Evolutionary conservation across 2,329 filamentous ascomycete species (phyloP).

Genomic region (Huntiella savannae): DNA sequence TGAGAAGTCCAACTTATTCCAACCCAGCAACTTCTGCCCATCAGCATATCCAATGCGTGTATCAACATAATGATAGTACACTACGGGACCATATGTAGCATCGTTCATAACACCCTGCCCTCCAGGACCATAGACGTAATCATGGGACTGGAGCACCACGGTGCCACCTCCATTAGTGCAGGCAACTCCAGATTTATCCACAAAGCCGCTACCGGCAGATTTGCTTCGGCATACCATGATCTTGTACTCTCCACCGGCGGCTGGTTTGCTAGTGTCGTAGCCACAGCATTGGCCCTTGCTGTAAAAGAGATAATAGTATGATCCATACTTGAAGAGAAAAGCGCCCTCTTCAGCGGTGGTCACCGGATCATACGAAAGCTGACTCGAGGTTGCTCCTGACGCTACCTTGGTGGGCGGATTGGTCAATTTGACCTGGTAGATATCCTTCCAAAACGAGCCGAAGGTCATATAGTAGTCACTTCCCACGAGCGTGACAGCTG

Average conservation of each 20-base stretch:
- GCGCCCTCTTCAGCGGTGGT: constrained; percentile 35
- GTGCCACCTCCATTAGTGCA: constrained; percentile 44
- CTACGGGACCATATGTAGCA: constrained; percentile 20
- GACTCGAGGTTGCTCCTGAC: constrained; percentile 15
- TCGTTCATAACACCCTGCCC: constrained; percentile 30
- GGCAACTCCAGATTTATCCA: constrained; percentile 31
- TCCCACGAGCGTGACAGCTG: constrained; percentile 27
- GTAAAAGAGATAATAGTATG: constrained; percentile 47
- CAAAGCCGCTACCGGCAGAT: constrained; percentile 32
- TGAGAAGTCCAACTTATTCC: constrained; percentile 30
- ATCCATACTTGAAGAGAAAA: constrained; percentile 34
- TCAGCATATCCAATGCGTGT: constrained; percentile 17
- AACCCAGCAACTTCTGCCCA: constrained; percentile 29
- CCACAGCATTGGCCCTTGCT: constrained; percentile 41
- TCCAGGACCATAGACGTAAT: constrained; percentile 43
- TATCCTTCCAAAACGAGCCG: constrained; percentile 48
- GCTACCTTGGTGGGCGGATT: constrained; percentile 17
- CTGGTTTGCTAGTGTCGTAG: constrained; percentile 32
- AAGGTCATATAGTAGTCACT: constrained; percentile 34
- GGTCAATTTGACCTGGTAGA: constrained; percentile 38
- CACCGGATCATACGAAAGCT: constrained; percentile 34
- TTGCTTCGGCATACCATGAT: constrained; percentile 44
- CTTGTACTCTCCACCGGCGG: constrained; percentile 42
- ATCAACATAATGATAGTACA: constrained; percentile 25
- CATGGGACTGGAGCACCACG: constrained; percentile 39